Conservation (phyloP, 1,284 basidiomycete species). For the Malassezia equina region DNA sequence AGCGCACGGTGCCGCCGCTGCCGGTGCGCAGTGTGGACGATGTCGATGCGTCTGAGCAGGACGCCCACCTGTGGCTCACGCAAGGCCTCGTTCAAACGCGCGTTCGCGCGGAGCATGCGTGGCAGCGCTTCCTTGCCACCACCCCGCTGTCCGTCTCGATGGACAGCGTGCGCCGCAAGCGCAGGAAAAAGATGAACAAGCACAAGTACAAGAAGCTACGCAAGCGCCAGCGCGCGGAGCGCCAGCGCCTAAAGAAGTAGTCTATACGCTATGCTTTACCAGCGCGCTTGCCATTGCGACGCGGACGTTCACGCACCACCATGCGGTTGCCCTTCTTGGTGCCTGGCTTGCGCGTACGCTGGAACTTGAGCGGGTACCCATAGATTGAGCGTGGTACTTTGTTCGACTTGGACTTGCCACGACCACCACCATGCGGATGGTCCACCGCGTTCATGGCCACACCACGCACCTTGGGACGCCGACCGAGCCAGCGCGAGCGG, state of each 20-base stretch:
- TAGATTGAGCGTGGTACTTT: constrained; percentile 56
- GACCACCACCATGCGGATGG: constrained; percentile 94
- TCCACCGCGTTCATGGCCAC: constrained; percentile 96
- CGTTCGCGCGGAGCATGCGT: constrained; percentile 30
- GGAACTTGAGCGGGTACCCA: constrained; percentile 85
- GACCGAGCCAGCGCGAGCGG: constrained; percentile 74
- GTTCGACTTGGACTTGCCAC: constrained; percentile 94
- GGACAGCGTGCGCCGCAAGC: constrained; percentile 44
- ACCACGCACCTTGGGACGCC: constrained; percentile 80
- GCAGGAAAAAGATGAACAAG: constrained; percentile 48
- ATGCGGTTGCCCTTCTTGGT: constrained; percentile 80
- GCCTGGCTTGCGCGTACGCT: constrained; percentile 79
- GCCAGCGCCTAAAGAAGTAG: constrained; percentile 39
- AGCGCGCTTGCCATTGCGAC: constrained; percentile 63
- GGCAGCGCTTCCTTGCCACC: constrained; percentile 25
- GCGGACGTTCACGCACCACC: constrained; percentile 76
- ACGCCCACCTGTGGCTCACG: constrained; percentile 38
- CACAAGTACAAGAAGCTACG: constrained; percentile 48
- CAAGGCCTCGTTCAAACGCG: constrained; percentile 42
- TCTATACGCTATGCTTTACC: constrained; percentile 27
- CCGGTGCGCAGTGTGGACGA: not conserved
- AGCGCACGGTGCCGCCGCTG: not conserved
- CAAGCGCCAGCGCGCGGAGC: constrained; percentile 40
- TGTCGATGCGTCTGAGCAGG: constrained; percentile 23
- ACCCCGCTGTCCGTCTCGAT: constrained; percentile 20